These are phyloP conservation scores for Solanum boliviense DNA, from an alignment of 257 asterid genomes.

Conservation along the genomic window DNA sequence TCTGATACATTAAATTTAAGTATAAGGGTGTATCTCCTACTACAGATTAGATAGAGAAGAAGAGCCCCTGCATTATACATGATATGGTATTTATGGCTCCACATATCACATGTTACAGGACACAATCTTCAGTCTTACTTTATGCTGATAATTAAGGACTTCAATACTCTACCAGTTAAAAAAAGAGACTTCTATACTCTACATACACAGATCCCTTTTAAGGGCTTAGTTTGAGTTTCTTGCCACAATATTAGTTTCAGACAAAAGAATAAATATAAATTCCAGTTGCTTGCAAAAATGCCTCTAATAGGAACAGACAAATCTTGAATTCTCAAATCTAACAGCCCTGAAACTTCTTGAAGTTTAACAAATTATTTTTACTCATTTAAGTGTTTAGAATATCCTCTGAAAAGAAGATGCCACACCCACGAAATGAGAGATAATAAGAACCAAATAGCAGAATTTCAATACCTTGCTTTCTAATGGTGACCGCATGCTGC, in stretches of 20 bases:
- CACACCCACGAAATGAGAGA: not conserved
- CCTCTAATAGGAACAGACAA: not conserved
- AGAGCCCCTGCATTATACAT: not conserved
- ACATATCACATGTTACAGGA: not conserved
- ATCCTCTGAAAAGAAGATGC: not conserved
- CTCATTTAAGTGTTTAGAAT: not conserved
- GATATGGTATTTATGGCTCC: not conserved
- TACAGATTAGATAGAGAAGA: not conserved
- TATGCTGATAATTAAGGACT: not conserved
- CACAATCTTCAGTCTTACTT: not conserved
- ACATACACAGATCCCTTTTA: not conserved
- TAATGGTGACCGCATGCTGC: slow-evolving; percentile 15
- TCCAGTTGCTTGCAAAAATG: not conserved
- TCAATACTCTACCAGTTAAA: not conserved
- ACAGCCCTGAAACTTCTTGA: not conserved
- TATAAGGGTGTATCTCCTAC: not conserved
- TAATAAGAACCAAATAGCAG: not conserved
- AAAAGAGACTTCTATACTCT: not conserved
- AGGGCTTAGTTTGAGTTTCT: not conserved
- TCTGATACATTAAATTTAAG: not conserved
- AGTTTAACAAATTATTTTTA: not conserved
- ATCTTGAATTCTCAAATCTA: not conserved
- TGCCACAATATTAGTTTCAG: not conserved
- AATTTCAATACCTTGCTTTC: slow-evolving; percentile 23
- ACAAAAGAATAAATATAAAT: not conserved